These are phyloP conservation scores for Boletus vinaceobasis DNA, from an alignment of 768 basidiomycete species.

Conservation along the genomic window DNA sequence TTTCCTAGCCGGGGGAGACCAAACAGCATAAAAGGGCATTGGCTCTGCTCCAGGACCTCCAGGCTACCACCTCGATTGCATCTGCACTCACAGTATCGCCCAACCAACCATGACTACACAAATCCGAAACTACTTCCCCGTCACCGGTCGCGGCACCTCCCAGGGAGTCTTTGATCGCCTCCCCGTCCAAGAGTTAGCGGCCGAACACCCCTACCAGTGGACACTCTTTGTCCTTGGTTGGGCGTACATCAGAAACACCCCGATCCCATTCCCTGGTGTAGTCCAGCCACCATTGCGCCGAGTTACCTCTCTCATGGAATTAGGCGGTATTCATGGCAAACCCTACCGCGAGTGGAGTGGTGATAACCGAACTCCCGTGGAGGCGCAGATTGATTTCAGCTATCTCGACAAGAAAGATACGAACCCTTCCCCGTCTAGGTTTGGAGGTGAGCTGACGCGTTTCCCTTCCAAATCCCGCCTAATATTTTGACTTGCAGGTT, in stretches of 20 bases:
- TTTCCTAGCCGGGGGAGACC: not conserved
- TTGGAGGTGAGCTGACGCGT: slow-evolving; percentile 19
- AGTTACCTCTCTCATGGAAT: slow-evolving; percentile 18
- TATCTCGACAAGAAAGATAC: slow-evolving; percentile 24
- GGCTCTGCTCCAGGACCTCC: not conserved
- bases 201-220: slow-evolving; percentile 23
- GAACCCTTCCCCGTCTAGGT: slow-evolving; percentile 23
- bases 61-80: not conserved
- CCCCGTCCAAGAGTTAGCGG: slow-evolving; percentile 19
- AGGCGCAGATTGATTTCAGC: slow-evolving; percentile 16
- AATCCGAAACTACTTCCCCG: slow-evolving; percentile 15
- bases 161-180: slow-evolving; percentile 20
- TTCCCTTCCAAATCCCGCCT: not conserved
- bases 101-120: not conserved
- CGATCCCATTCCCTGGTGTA: slow-evolving; percentile 12
- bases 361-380: slow-evolving; percentile 15
- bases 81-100: not conserved
- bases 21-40: slow-evolving; percentile 5
- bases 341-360: slow-evolving; percentile 26
- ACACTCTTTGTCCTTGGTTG: slow-evolving; percentile 26
- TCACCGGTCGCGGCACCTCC: slow-evolving; percentile 18
- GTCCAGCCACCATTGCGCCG: slow-evolving; percentile 9
- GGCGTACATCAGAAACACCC: slow-evolving; percentile 9
- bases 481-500: slow-evolving; percentile 11
- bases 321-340: slow-evolving; percentile 24